These are phyloP conservation scores for Puccinia triticina DNA, from an alignment of 1,284 basidiomycete species.

Conservation along the genomic window DNA sequence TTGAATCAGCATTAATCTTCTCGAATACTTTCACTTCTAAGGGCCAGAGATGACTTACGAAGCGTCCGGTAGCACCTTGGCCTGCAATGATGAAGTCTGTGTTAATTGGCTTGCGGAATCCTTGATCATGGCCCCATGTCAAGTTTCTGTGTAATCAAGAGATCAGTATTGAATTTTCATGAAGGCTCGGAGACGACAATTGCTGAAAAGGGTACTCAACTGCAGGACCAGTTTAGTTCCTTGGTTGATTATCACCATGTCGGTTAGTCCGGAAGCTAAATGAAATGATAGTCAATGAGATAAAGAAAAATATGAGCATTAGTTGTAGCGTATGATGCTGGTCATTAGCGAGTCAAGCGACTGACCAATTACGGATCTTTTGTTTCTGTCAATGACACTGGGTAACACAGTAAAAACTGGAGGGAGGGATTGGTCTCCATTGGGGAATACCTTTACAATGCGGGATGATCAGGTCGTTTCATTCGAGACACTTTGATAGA, in stretches of 20 bases:
- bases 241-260: slow-evolving; percentile 27
- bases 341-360: neutral
- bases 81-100: slow-evolving; percentile 53
- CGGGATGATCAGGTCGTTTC: neutral
- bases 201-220: neutral
- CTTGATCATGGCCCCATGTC: slow-evolving; percentile 58
- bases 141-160: slow-evolving; percentile 54
- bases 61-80: slow-evolving; percentile 33
- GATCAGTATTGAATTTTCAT: neutral
- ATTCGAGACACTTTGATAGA: neutral
- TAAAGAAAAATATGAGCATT: neutral
- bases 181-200: neutral
- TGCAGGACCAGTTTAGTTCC: slow-evolving; percentile 25
- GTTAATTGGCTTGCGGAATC: slow-evolving; percentile 56
- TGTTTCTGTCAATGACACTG: slow-evolving; percentile 29
- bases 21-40: neutral
- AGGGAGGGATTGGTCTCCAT: slow-evolving; percentile 29
- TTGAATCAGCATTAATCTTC: neutral
- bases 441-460: slow-evolving; percentile 14
- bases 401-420: slow-evolving; percentile 14
- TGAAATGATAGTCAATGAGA: neutral
- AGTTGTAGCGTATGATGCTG: neutral
- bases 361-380: slow-evolving; percentile 35
- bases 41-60: slow-evolving; percentile 12
- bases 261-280: slow-evolving; percentile 33